A percentile compares a stretch with the other conserved stretches of the same genome.
phyloP scores from a whole-genome alignment of 208 protist genomes.

The Phytomonas francai region DNA sequence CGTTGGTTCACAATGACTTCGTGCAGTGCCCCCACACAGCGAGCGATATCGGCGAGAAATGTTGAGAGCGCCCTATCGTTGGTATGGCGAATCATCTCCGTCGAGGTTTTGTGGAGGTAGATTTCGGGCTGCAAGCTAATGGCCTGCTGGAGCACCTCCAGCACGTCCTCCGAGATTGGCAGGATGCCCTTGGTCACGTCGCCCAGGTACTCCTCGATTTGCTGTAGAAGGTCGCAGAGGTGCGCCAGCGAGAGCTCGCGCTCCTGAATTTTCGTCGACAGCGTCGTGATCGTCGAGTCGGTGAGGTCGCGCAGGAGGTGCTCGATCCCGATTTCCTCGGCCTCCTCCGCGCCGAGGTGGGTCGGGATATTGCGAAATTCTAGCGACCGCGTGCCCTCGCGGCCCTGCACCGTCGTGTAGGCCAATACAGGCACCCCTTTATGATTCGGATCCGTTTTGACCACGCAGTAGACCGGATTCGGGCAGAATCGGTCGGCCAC shows the following conservation, averaged over 20 bases:
- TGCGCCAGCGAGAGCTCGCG: slow-evolving; percentile 91
- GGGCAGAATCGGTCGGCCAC: slow-evolving; percentile 88
- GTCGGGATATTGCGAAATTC: slow-evolving; percentile 90
- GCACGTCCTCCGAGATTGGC: slow-evolving; percentile 79
- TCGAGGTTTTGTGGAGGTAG: slow-evolving; percentile 72
- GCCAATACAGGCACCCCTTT: slow-evolving; percentile 85
- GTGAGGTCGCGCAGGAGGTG: slow-evolving; percentile 98
- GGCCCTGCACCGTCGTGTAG: slow-evolving; percentile 85
- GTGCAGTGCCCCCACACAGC: slow-evolving; percentile 76
- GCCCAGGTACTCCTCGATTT: slow-evolving; percentile 89
- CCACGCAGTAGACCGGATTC: slow-evolving; percentile 90
- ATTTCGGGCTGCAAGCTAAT: slow-evolving; percentile 84
- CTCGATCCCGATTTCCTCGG: slow-evolving; percentile 99
- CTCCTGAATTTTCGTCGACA: slow-evolving; percentile 93
- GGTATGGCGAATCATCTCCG: slow-evolving; percentile 78
- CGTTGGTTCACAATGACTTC: slow-evolving; percentile 83
- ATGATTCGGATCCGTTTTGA: slow-evolving; percentile 85
- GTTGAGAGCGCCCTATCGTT: slow-evolving; percentile 84
- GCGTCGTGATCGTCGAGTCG: slow-evolving; percentile 92
- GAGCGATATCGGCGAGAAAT: slow-evolving; percentile 73
- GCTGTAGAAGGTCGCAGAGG: slow-evolving; percentile 80
- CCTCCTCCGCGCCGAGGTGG: slow-evolving; percentile 94
- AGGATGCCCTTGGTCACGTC: slow-evolving; percentile 67
- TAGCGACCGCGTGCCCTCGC: slow-evolving; percentile 62
- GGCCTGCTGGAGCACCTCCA: slow-evolving; percentile 83